Base-by-base conservation (phyloP, 2,329 filamentous ascomycete genomes). In the Colletotrichum falcatum region DNA sequence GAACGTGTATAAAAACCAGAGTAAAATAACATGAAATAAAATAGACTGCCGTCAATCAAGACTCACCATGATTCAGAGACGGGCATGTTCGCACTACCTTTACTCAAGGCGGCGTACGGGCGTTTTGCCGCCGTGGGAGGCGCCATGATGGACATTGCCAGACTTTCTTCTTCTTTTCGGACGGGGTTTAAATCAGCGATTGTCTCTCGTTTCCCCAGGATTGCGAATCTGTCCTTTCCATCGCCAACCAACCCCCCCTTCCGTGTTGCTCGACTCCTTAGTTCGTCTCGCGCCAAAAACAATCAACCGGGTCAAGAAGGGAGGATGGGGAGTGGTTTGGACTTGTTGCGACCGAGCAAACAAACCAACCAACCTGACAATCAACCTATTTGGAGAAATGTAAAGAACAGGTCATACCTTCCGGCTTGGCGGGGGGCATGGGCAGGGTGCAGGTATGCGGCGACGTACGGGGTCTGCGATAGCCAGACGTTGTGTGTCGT, bases 111-210 rank as follows among this genome's bases (percentile, higher is more conserved):
- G 28, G 67, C 67, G 51, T 70, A 63, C 46, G 64, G 33, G 61
- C 67, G 64, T 62, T 70, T 70, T 58, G 64, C 67, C 51, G 64
- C 67, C 26, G 64, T 62, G 62, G 67, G 64, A 67, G 67, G 67
- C 53, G 67, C 64, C 67, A 70, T 70, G 51, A 42, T 63, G 61
- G 48, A 62, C 30, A 35, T n/a, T 35, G 46, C 28, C 37, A 54
- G 37, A 35, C 37, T 69, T 69, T 42, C 63, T 66, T 67, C 64
- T 67, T 62, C 56, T 55, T 58, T 66, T 58, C n/a, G 37, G 44
- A 20, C 60, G n/a, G 14, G 16, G 33, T 28, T 18, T 58, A 54
- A 61, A 66, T 70, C 58, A 67, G 67, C 67, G 63, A 23, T 8
- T 54, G 56, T 67, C 51, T 70, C 49, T 44, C 37, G 20, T 61